phyloP scores from a whole-genome alignment of 2,329 filamentous ascomycete genomes.

The Gaeumannomyces sp. region DNA sequence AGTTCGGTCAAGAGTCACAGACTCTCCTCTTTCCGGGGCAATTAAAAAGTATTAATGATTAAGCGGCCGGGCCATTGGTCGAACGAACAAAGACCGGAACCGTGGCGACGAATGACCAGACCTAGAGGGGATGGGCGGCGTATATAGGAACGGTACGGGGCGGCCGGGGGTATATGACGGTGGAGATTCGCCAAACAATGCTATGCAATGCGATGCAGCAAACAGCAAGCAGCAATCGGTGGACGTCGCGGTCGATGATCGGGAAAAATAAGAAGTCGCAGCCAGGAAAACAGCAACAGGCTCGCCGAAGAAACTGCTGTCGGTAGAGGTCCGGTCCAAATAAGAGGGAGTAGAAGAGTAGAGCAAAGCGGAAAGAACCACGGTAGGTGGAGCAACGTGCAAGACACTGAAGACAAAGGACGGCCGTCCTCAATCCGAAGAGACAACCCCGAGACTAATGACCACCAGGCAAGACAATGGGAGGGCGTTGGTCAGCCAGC shows the following conservation, averaged over 20 bases:
- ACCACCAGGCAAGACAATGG: background rate
- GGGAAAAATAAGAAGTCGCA: background rate
- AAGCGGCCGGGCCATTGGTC: background rate
- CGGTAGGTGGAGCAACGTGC: too few relatives aligned
- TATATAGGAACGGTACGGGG: background rate
- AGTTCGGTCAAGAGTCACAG: constrained; percentile 13
- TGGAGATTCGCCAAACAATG: background rate
- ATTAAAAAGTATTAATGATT: background rate
- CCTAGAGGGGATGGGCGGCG: background rate
- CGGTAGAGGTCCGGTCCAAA: background rate
- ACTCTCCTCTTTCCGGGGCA: constrained; percentile 1
- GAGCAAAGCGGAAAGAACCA: background rate
- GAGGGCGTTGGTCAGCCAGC: background rate
- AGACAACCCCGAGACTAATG: background rate
- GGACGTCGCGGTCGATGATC: background rate
- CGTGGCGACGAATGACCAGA: background rate
- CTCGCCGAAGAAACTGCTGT: background rate
- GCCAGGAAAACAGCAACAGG: background rate
- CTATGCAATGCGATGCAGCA: background rate
- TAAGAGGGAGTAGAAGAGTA: background rate
- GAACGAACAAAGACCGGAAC: background rate
- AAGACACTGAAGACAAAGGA: background rate
- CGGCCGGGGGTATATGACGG: background rate
- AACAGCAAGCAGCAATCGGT: background rate
- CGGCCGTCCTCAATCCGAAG: background rate